Percentiles rank a stretch among this genome's conserved stretches.
Conservation (phyloP, 306 rosid species). For the Dicorynia guianensis region DNA sequence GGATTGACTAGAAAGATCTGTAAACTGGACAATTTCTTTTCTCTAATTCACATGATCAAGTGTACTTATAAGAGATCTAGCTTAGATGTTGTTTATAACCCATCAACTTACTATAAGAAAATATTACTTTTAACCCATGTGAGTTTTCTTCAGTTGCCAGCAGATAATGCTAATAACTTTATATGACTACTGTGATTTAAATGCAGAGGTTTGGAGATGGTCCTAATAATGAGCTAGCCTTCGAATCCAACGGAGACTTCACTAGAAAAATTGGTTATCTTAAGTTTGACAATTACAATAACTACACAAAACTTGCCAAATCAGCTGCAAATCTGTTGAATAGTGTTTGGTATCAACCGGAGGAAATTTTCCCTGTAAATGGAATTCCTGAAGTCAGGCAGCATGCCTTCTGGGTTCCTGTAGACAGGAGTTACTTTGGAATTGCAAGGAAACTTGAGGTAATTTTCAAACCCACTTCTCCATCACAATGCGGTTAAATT, state of each 20-base stretch:
- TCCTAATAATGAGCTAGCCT: conserved; percentile 52
- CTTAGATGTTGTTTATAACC: too few relatives aligned
- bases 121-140: too few relatives aligned
- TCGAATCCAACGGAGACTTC: conserved; percentile 68
- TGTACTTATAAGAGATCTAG: too few relatives aligned
- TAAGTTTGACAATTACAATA: conserved; percentile 53
- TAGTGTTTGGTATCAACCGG: conserved; percentile 80
- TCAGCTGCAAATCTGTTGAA: conserved; percentile 55
- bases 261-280: conserved; percentile 59
- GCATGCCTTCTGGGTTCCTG: conserved; percentile 72
- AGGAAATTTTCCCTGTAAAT: conserved; percentile 64
- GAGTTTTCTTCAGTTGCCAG: too few relatives aligned
- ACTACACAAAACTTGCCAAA: conserved; percentile 38
- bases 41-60: too few relatives aligned
- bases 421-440: conserved; percentile 50
- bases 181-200: conserved; percentile 4
- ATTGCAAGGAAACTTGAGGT: conserved; percentile 64
- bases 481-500: not conserved
- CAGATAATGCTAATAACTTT: not conserved
- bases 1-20: too few relatives aligned
- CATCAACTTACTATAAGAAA: too few relatives aligned
- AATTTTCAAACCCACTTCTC: not conserved
- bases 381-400: conserved; percentile 71
- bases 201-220: conserved; percentile 72
- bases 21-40: too few relatives aligned